These are phyloP conservation scores for Euryodendron excelsum DNA, from an alignment of 148 eudicot species.

Conservation along the genomic window DNA sequence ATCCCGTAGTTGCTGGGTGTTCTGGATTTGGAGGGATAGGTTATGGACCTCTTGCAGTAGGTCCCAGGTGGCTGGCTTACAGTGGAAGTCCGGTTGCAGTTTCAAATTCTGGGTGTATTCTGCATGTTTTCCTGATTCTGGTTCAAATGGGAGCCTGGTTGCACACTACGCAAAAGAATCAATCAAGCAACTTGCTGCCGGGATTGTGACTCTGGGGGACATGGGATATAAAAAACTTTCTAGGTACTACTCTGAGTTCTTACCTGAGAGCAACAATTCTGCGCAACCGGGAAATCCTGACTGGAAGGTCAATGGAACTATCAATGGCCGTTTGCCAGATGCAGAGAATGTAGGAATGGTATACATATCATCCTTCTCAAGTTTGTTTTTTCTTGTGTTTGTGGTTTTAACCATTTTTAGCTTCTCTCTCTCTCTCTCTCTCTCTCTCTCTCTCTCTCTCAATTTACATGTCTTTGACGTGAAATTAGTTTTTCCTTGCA, in stretches of 20 bases:
- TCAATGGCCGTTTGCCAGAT: conserved; percentile 47
- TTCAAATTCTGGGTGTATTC: conserved; percentile 49
- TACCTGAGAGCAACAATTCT: conserved; percentile 51
- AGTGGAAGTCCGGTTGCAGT: conserved; percentile 61
- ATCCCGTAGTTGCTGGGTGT: conserved; percentile 54
- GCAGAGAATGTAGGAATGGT: conserved; percentile 78
- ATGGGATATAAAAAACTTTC: conserved; percentile 76
- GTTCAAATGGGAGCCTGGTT: conserved; percentile 65
- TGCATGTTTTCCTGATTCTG: conserved; percentile 35
- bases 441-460: too few relatives aligned
- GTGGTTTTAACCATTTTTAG: neutral
- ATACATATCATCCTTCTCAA: conserved; percentile 15
- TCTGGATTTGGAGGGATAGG: conserved; percentile 59
- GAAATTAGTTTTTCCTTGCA: neutral
- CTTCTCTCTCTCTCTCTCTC: neutral
- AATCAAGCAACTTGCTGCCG: conserved; percentile 86
- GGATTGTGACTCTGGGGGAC: conserved; percentile 76
- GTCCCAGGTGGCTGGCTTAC: conserved; percentile 93
- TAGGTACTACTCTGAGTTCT: conserved; percentile 67
- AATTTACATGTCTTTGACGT: neutral
- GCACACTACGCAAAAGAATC: conserved; percentile 84
- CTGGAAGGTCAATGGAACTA: conserved; percentile 45
- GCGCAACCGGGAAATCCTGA: conserved; percentile 37
- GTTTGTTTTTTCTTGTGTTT: neutral
- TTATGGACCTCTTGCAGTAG: conserved; percentile 84